Evolutionary conservation across 2,329 filamentous ascomycete genomes (phyloP).

Genomic region (Aureobasidium sp.): DNA sequence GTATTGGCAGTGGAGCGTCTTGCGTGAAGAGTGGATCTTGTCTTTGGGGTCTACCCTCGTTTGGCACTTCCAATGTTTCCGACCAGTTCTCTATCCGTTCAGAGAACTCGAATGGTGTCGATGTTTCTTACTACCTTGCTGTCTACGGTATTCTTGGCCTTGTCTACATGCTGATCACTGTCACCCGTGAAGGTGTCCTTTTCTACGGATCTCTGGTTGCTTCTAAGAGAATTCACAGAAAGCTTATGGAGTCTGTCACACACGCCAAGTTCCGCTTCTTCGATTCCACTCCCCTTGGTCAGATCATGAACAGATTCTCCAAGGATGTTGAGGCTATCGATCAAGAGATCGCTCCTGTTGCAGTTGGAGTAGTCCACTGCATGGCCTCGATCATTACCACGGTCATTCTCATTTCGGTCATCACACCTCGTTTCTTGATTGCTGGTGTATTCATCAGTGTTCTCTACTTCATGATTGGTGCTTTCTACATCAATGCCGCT

Average conservation of each 20-base stretch:
- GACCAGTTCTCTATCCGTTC: slow-evolving; percentile 13
- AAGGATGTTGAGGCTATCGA: slow-evolving; percentile 94
- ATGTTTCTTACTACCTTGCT: slow-evolving; percentile 74
- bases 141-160: slow-evolving; percentile 76
- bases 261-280: slow-evolving; percentile 97
- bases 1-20: slow-evolving; percentile 35
- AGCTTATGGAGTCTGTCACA: slow-evolving; percentile 68
- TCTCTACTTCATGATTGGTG: slow-evolving; percentile 73
- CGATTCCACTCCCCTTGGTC: slow-evolving; percentile 87
- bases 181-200: slow-evolving; percentile 76
- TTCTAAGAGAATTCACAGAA: slow-evolving; percentile 73
- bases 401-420: slow-evolving; percentile 73
- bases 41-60: slow-evolving; percentile 35
- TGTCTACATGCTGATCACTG: slow-evolving; percentile 69
- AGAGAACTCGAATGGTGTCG: slow-evolving; percentile 47
- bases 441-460: slow-evolving; percentile 76
- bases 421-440: slow-evolving; percentile 86
- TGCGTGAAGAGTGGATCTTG: slow-evolving; percentile 45
- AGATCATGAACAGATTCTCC: slow-evolving; percentile 97
- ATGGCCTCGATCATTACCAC: slow-evolving; percentile 70
- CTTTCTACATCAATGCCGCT: slow-evolving; percentile 87
- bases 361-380: slow-evolving; percentile 65
- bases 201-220: slow-evolving; percentile 88
- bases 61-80: slow-evolving; percentile 9
- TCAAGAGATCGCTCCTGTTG: slow-evolving; percentile 88